Evolutionary conservation across 371 early-diverging fungal species (phyloP).

Genomic region (Syncephalastrum racemosum): DNA sequence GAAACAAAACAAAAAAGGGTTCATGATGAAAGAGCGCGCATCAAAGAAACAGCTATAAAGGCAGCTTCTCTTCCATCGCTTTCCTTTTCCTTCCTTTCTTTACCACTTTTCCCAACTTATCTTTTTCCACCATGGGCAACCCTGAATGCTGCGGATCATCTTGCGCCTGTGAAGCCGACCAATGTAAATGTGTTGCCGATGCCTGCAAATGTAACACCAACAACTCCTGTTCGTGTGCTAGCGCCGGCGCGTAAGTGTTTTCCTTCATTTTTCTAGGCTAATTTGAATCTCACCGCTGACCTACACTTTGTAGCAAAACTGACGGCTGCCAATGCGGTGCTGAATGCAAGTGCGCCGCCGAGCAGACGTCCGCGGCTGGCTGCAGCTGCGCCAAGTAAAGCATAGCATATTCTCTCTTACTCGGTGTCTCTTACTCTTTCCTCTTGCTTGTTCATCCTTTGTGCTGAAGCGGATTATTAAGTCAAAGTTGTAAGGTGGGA

Average conservation of each 20-base stretch:
- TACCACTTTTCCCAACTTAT: not conserved
- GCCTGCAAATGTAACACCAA: constrained; percentile 1
- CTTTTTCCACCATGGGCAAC: not conserved
- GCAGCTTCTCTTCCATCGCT: not conserved
- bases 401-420: too few species aligned
- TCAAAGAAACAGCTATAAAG: too few species aligned
- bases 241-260: not conserved
- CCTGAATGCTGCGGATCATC: constrained; percentile 5
- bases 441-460: too few species aligned
- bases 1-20: too few species aligned
- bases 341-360: not conserved
- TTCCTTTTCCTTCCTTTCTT: not conserved
- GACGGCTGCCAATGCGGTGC: constrained; percentile 1
- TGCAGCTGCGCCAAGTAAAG: too few species aligned
- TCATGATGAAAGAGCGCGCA: too few species aligned
- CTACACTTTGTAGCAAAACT: not conserved
- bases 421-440: too few species aligned
- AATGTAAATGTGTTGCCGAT: not conserved
- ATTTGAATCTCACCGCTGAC: too few species aligned
- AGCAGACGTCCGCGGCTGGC: too few species aligned
- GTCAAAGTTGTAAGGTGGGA: too few species aligned
- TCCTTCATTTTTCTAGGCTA: not conserved
- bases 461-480: too few species aligned
- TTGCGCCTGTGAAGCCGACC: not conserved
- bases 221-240: not conserved